Percentiles rank a stretch among this genome's conserved stretches.
Evolutionary conservation across 148 eudicot species (phyloP).

Genomic region (Camellia japonica): DNA sequence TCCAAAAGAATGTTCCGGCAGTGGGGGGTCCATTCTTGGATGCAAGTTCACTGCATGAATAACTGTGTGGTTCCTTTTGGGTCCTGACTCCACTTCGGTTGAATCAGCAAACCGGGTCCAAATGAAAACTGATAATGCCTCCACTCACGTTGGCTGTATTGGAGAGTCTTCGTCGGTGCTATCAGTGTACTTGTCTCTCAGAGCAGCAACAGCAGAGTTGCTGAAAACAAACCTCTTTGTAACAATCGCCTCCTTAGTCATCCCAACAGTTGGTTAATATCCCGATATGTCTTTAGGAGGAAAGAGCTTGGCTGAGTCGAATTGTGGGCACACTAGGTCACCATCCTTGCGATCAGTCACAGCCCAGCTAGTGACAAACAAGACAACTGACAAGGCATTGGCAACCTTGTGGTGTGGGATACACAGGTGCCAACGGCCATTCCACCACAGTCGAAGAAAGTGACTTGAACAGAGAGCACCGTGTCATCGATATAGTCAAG

Average conservation of each 20-base stretch:
- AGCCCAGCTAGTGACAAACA: constrained; percentile 30
- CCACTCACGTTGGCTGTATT: background rate
- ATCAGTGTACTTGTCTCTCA: constrained; percentile 4
- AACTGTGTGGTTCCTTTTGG: background rate
- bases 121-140: constrained; percentile 19
- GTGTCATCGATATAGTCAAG: background rate
- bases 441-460: constrained; percentile 22
- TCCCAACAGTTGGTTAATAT: background rate
- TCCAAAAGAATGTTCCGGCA: constrained; percentile 22
- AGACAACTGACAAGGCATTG: constrained; percentile 14
- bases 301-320: constrained; percentile 15
- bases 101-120: constrained; percentile 16
- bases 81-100: background rate
- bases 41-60: constrained; percentile 21
- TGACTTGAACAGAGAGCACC: constrained; percentile 18
- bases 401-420: constrained; percentile 13
- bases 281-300: background rate
- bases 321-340: background rate
- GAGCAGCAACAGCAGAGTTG: background rate
- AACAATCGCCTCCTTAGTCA: background rate
- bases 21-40: background rate
- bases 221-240: constrained; percentile 25
- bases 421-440: constrained; percentile 14
- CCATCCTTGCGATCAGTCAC: background rate
- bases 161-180: background rate